A percentile compares a stretch with the other conserved stretches of the same genome.
phyloP scores from a whole-genome alignment of 1,284 basidiomycete species.

The Psilocybe mexicana region DNA sequence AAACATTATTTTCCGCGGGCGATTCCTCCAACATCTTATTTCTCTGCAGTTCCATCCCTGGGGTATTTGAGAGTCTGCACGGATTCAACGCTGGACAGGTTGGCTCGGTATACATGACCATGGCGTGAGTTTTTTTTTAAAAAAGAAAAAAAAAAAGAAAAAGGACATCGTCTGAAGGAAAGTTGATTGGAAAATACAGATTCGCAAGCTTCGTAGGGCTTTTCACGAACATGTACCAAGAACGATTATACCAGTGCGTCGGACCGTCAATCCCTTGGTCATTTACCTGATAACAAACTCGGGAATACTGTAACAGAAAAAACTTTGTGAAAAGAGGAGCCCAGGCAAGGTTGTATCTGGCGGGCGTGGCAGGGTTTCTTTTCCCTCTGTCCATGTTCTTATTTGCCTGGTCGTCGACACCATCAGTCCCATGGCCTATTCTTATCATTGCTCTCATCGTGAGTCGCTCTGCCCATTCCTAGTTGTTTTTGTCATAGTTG shows the following conservation, averaged over 20 bases:
- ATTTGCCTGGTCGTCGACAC: conserved; percentile 55
- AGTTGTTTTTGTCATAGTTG: neutral
- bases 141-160: too few species aligned
- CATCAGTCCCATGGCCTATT: conserved; percentile 49
- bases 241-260: conserved; percentile 33
- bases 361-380: conserved; percentile 57
- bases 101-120: conserved; percentile 57
- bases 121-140: conserved; percentile 47
- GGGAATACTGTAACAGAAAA: conserved; percentile 33
- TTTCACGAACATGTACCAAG: conserved; percentile 56
- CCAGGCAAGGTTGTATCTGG: conserved; percentile 67
- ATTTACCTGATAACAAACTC: neutral
- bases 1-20: neutral
- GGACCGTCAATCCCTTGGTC: neutral
- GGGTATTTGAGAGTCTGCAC: conserved; percentile 59
- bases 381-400: conserved; percentile 63
- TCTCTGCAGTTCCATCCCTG: conserved; percentile 49
- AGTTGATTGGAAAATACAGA: conserved; percentile 36
- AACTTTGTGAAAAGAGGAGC: conserved; percentile 52
- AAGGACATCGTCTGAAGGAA: neutral
- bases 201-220: conserved; percentile 58
- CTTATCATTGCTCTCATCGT: conserved; percentile 51
- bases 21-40: neutral
- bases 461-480: conserved; percentile 16
- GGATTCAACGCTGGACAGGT: conserved; percentile 59